phyloP scores from a whole-genome alignment of 306 rosid species.

The Lathyrus sativus region DNA sequence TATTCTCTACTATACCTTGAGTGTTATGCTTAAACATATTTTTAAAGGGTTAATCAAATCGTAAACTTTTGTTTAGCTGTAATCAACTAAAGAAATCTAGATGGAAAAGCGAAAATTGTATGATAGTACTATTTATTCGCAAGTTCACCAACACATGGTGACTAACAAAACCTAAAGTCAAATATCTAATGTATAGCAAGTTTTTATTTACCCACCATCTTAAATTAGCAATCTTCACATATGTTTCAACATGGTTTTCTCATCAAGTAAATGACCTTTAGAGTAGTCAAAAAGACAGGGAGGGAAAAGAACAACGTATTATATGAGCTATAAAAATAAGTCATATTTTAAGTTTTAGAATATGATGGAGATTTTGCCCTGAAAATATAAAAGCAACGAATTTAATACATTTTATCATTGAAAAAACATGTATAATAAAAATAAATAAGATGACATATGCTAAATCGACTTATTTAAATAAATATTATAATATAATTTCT shows the following conservation, averaged over 20 bases:
- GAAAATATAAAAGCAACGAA: conserved; percentile 33
- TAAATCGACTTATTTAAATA: too few species aligned
- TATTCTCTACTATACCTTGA: conserved; percentile 30
- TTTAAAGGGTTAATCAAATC: conserved; percentile 36
- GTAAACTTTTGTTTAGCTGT: conserved; percentile 24
- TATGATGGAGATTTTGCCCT: conserved; percentile 27
- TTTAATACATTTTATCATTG: too few species aligned
- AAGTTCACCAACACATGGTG: conserved; percentile 9
- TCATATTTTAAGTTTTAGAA: conserved; percentile 29
- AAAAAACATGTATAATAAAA: too few species aligned
- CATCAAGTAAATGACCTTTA: conserved; percentile 32
- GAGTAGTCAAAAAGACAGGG: conserved; percentile 26
- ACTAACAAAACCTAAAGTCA: conserved; percentile 34
- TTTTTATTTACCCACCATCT: not conserved
- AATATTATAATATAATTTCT: too few species aligned
- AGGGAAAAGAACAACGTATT: not conserved
- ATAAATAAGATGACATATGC: too few species aligned
- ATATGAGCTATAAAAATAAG: conserved; percentile 9
- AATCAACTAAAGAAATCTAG: not conserved
- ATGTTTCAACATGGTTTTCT: conserved; percentile 13
- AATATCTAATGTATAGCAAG: conserved; percentile 8
- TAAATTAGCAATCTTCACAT: conserved; percentile 33
- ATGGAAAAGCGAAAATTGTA: too few species aligned
- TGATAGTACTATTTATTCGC: not conserved
- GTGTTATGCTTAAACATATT: conserved; percentile 36